Conservation (phyloP, 2,329 filamentous ascomycete genomes). For the Scedosporium boydii region DNA sequence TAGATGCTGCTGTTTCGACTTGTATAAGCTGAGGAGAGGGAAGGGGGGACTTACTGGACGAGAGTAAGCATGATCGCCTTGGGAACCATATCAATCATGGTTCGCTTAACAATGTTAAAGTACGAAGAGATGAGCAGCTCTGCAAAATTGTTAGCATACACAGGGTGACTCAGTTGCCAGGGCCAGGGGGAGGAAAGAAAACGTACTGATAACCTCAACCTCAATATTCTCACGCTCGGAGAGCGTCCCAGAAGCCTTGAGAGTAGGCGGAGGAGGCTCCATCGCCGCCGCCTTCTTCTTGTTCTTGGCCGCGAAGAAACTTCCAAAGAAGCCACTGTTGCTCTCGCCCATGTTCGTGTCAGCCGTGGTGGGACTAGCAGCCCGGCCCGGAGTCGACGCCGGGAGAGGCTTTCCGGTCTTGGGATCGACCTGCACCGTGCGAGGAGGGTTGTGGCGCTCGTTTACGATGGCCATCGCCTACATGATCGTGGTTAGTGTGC, state of each 20-base stretch:
- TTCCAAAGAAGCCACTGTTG: constrained; percentile 87
- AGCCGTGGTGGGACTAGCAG: constrained; percentile 62
- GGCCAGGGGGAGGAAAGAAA: background rate
- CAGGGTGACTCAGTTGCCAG: background rate
- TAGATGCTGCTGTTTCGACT: background rate
- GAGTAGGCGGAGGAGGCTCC: constrained; percentile 84
- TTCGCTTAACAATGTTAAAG: constrained; percentile 95
- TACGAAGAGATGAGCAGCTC: constrained; percentile 94
- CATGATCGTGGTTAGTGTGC: constrained; percentile 7
- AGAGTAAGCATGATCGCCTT: constrained; percentile 98
- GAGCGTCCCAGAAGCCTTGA: constrained; percentile 89
- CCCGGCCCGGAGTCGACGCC: constrained; percentile 56
- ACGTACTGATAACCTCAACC: constrained; percentile 94
- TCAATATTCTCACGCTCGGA: constrained; percentile 92
- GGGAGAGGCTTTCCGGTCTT: constrained; percentile 95
- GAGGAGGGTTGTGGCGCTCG: constrained; percentile 71
- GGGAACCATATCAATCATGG: constrained; percentile 99
- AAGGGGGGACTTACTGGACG: constrained; percentile 64
- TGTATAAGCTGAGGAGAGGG: background rate
- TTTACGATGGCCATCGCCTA: constrained; percentile 96
- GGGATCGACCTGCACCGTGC: constrained; percentile 91
- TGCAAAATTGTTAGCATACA: constrained; percentile 23
- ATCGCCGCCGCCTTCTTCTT: constrained; percentile 99
- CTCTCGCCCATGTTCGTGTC: constrained; percentile 31
- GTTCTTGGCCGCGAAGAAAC: constrained; percentile 98